Base-by-base conservation (phyloP, 805 yeast genomes). In the Candida coleopterorum region DNA sequence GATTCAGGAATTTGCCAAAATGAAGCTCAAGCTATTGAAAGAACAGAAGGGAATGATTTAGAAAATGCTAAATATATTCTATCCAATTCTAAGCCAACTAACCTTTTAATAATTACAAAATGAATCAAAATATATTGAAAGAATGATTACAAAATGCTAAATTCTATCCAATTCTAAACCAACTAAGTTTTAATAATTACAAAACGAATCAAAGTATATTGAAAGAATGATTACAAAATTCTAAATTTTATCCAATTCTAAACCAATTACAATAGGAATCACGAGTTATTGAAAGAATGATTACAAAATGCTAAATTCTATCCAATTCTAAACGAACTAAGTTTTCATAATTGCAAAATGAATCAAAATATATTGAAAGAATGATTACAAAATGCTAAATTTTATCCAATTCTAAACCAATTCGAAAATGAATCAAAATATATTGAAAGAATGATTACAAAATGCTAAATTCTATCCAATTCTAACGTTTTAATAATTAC, bases 201-300 rank as follows among this genome's bases (percentile, higher is more conserved):
- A 6, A 40, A 17, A 22, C 34, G 30, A 32, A 32, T 23, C 4
- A 20, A 20, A 6, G 9, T 20, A n/a, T n/a, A n/a, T n/a, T n/a
- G n/a, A n/a, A n/a, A n/a, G n/a, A n/a, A n/a, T n/a, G n/a, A n/a
- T 50, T 74, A 22, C 60, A 71, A 8, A 89, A 89, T 55, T 94
- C 89, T 1, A 33, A 45, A 31, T 62, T 9, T 29, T 52, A 18
- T 35, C 34, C 4, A 34, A 53, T 34, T 54, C 61, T 3, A 41
- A 46, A 25, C 36, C 37, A 9, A 42, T 37, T n/a, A 27, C 45
- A 6, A 40, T 16, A 22, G 34, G 30, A 32, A 32, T 23, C 4
- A 20, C 6, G 6, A 20, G 6, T n/a, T n/a, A n/a, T n/a, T n/a
- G n/a, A n/a, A n/a, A n/a, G n/a, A n/a, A n/a, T n/a, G n/a, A n/a